Evolutionary conservation across 1,284 basidiomycete species (phyloP), one percentile per base, ranked within the genome.

Genomic region (Sanghuangporus baumii): DNA sequence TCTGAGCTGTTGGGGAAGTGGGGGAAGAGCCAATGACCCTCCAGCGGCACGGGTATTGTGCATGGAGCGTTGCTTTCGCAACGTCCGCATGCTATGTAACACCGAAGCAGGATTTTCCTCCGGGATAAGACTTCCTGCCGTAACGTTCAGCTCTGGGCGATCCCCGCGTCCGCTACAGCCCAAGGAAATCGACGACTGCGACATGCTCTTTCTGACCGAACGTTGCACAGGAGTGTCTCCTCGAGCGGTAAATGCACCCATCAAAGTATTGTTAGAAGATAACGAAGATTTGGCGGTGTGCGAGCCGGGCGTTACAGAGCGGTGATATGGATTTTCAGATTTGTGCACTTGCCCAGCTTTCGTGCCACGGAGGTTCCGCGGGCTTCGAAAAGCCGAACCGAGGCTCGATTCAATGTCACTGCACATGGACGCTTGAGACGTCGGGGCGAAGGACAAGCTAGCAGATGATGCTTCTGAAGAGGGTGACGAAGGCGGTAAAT

Each of bases 21-120:
- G 57, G 5, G 64, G 64, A 6, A 63, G 31, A 51, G 58, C 54
- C 23, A 64, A 34, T 7, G 57, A 61, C 6, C 60, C 60, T 12
- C 55, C 63, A 16, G 59, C 20, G 11, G 57, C 57, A 36, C 61
- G 64, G 12, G 66, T 64, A 52, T 66, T 64, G 56, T 67, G 66
- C 57, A 67, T 57, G 7, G 66, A 67, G 34, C 66, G 65, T 48
- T 67, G 66, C 46, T 66, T 67, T n/a, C 65, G 48, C 41, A 67
- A 26, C 14, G 64, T 43, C 50, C 50, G 55, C 48, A 65, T 58
- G 47, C 60, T 52, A 34, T 40, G 43, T 23, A 62, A 56, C 31
- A 56, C 47, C 11, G 62, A 60, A 12, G 50, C 37, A 31, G 14
- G 37, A 34, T 41, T 59, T 18, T 65, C 64, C 12, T 65, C 64